Evolutionary conservation across 257 asterid genomes (phyloP).

Genomic region (Vinca minor): DNA sequence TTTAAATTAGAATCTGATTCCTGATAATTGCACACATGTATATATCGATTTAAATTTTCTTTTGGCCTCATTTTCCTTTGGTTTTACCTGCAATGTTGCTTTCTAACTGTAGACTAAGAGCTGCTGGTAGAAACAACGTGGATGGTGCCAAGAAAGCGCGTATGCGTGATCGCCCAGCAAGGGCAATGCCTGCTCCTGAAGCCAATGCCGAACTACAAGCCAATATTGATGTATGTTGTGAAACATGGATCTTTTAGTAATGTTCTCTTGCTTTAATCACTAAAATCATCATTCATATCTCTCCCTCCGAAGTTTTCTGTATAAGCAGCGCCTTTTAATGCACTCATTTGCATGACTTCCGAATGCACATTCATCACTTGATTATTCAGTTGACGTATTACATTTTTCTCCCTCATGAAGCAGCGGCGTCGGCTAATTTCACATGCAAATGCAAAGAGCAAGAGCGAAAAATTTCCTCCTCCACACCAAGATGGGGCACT

Average conservation of each 20-base stretch:
- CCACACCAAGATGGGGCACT: conserved; percentile 83
- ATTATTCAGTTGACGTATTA: conserved; percentile 3
- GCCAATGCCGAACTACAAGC: conserved; percentile 84
- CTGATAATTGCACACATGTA: no score
- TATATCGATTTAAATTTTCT: no score
- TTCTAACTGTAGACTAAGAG: conserved; percentile 42
- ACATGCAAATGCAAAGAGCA: conserved; percentile 80
- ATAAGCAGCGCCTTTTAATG: not conserved
- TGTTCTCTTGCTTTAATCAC: not conserved
- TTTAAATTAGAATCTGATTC: not conserved
- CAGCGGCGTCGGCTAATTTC: conserved; percentile 72
- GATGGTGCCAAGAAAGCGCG: conserved; percentile 56
- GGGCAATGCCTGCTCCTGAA: conserved; percentile 68
- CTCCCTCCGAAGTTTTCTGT: not conserved
- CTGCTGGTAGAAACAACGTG: conserved; percentile 55
- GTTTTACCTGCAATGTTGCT: conserved; percentile 5
- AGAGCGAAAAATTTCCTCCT: conserved; percentile 84
- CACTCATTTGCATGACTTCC: not conserved
- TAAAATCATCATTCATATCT: not conserved
- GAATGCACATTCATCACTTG: no score
- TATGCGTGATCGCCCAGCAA: conserved; percentile 47
- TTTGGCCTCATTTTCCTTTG: not conserved
- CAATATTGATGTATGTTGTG: conserved; percentile 62
- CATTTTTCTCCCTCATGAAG: conserved; percentile 7
- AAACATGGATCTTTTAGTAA: not conserved